A percentile compares a stretch with the other conserved stretches of the same genome.
Conservation (phyloP, 2,329 filamentous ascomycete species). For the Penicillium expansum region DNA sequence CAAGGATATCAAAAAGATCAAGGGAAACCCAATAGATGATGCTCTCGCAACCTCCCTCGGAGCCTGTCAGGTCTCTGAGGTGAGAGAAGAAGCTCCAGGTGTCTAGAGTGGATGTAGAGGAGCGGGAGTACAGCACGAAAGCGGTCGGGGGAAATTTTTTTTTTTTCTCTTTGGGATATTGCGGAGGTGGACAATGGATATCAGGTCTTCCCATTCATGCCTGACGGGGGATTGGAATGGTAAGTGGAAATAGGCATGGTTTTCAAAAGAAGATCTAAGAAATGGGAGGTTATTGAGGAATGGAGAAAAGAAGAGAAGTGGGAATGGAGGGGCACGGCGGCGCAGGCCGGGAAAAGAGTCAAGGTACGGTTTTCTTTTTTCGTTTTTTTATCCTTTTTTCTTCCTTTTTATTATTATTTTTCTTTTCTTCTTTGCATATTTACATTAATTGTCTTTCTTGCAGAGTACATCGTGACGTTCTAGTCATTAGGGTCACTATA, state of each 20-base stretch:
- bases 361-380: conserved; percentile 1
- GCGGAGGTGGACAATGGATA: conserved; percentile 16
- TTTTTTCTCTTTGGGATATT: conserved; percentile 17
- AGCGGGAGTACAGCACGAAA: conserved; percentile 16
- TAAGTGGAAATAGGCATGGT: conserved; percentile 39
- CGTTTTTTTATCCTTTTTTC: background rate
- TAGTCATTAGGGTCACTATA: background rate
- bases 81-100: conserved; percentile 14
- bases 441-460: background rate
- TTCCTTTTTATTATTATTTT: background rate
- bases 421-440: background rate
- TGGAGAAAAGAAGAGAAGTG: conserved; percentile 13
- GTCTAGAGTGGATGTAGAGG: background rate
- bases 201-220: conserved; percentile 46
- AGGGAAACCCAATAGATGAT: background rate
- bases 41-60: conserved; percentile 23
- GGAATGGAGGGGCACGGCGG: conserved; percentile 30
- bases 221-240: conserved; percentile 43
- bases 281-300: conserved; percentile 23
- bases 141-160: conserved; percentile 35
- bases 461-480: background rate
- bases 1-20: background rate
- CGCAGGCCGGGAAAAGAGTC: conserved; percentile 26
- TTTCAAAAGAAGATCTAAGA: conserved; percentile 26
- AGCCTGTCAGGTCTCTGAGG: conserved; percentile 16